Conservation (phyloP, 257 asterid genomes). For the Petunia secreta region DNA sequence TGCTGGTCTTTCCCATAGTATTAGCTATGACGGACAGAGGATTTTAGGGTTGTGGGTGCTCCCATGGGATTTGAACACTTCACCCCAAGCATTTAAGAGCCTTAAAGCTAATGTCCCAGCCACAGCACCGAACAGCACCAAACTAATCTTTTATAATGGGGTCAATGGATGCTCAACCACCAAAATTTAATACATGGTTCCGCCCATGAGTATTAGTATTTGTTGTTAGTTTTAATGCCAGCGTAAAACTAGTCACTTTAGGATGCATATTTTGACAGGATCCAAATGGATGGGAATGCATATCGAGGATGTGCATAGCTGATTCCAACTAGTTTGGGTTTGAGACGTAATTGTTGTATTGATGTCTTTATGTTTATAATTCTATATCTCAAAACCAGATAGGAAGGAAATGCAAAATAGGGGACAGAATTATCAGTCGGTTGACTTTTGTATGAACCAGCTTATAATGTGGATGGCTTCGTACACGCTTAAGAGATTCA, state of each 20-base stretch:
- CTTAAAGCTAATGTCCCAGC: too few species aligned
- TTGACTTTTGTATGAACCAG: conserved; percentile 13
- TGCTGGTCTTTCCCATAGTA: neutral
- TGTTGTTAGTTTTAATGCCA: neutral
- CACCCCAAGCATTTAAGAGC: too few species aligned
- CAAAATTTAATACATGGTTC: too few species aligned
- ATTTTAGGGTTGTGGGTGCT: too few species aligned
- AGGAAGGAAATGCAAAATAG: neutral
- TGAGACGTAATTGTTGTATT: neutral
- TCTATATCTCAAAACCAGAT: conserved; percentile 9
- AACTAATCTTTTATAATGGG: too few species aligned
- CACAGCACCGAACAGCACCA: too few species aligned
- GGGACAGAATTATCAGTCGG: neutral
- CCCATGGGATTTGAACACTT: too few species aligned
- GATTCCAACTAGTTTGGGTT: neutral
- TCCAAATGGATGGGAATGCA: neutral
- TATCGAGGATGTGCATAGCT: neutral
- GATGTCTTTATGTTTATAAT: neutral
- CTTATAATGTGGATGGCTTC: neutral
- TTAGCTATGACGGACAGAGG: too few species aligned
- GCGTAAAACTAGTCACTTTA: neutral
- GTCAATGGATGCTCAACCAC: too few species aligned
- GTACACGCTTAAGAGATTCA: neutral
- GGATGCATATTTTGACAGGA: neutral
- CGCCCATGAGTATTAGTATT: neutral